Percentiles rank a stretch among this genome's conserved stretches.
phyloP scores from a whole-genome alignment of 441 rosid species.

The Populus hybrid region DNA sequence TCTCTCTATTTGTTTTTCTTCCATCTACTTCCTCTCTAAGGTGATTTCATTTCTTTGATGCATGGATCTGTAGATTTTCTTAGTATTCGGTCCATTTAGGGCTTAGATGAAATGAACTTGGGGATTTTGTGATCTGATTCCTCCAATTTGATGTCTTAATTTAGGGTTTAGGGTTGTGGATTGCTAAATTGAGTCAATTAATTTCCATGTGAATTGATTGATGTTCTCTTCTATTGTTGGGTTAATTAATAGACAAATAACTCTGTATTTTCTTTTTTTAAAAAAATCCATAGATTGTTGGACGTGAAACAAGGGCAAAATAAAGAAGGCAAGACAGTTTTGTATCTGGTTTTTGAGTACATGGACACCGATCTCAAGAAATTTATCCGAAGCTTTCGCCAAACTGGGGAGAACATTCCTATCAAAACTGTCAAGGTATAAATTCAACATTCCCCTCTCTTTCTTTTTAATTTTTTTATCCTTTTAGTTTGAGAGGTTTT shows the following conservation, averaged over 20 bases:
- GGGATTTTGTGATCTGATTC: background rate
- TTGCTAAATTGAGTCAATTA: background rate
- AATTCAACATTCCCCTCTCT: background rate
- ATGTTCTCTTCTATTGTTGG: background rate
- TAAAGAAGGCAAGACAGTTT: constrained; percentile 88
- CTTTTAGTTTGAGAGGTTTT: background rate
- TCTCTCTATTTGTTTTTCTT: background rate
- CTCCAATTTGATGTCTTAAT: background rate
- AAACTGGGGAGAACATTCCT: constrained; percentile 54
- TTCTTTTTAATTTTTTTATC: background rate
- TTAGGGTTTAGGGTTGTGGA: background rate
- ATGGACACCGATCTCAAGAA: constrained; percentile 96
- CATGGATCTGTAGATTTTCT: background rate
- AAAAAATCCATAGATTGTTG: constrained; percentile 46
- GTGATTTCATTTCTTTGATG: background rate
- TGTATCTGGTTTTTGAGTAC: constrained; percentile 93
- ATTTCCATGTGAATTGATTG: background rate
- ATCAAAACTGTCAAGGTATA: constrained; percentile 50
- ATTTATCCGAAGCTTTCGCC: constrained; percentile 71
- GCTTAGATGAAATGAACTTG: background rate
- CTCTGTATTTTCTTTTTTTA: background rate
- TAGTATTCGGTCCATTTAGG: background rate
- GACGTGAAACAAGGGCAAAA: constrained; percentile 91
- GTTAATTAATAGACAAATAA: background rate
- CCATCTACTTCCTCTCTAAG: background rate